These are phyloP conservation scores for Cyanidioschyzon merolae DNA, from an alignment of 23 red algal species.

Conservation along the genomic window DNA sequence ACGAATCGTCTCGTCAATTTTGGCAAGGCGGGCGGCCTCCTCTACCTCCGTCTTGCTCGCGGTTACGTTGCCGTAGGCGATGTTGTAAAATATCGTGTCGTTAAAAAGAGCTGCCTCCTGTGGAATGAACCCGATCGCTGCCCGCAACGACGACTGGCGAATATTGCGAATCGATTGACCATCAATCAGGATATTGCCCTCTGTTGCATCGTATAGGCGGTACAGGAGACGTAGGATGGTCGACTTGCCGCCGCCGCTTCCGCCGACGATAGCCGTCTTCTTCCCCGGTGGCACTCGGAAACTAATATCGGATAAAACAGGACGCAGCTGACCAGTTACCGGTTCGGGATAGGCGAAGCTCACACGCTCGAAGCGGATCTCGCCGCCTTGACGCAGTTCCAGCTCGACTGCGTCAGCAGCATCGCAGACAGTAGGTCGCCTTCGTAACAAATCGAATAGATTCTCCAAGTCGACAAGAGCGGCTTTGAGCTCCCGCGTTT, in stretches of 20 bases:
- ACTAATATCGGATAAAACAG: conserved; percentile 26
- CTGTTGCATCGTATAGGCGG: conserved; percentile 65
- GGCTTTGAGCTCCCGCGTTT: conserved; percentile 90
- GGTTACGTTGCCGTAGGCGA: conserved; percentile 60
- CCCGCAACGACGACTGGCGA: conserved; percentile 44
- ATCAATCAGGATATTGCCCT: conserved; percentile 78
- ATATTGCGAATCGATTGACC: conserved; percentile 72
- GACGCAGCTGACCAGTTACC: not conserved
- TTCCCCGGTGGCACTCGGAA: conserved; percentile 73
- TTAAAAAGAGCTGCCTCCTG: conserved; percentile 65
- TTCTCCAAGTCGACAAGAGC: conserved; percentile 89
- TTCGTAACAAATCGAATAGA: conserved; percentile 57
- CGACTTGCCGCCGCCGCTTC: conserved; percentile 80
- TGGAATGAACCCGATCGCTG: conserved; percentile 65
- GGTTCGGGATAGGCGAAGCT: conserved; percentile 52
- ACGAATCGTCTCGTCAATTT: conserved; percentile 77
- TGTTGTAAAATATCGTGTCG: conserved; percentile 96
- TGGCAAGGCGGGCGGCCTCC: conserved; percentile 61
- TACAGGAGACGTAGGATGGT: conserved; percentile 54
- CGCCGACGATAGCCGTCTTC: conserved; percentile 62
- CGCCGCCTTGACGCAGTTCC: conserved; percentile 30
- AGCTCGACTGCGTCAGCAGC: conserved; percentile 37
- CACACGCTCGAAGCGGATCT: conserved; percentile 82
- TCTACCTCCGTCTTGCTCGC: conserved; percentile 65
- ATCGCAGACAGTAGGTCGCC: conserved; percentile 36